A percentile compares a stretch with the other conserved stretches of the same genome.
Conservation (phyloP, 169 alveolate genomes). For the Eimeria praecox region DNA sequence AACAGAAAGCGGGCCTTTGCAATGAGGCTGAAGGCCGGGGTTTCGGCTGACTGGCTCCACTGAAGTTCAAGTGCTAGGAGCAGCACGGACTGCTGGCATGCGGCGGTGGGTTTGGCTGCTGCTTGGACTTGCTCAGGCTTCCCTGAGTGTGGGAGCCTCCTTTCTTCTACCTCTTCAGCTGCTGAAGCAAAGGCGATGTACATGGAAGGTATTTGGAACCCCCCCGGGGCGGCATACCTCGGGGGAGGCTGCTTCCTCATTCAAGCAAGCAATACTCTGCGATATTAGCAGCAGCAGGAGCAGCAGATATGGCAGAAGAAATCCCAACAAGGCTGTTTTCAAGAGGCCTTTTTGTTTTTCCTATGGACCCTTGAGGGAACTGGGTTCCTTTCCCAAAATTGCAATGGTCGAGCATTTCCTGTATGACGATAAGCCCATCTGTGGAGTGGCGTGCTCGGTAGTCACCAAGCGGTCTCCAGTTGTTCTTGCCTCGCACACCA, state of each 20-base stretch:
- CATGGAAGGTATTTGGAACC: neutral
- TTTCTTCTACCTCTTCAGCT: neutral
- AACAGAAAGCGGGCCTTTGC: neutral
- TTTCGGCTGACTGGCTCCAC: neutral
- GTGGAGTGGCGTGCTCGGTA: neutral
- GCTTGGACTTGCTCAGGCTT: slow-evolving; percentile 25
- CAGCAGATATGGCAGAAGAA: neutral
- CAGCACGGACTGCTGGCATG: neutral
- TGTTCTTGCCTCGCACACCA: neutral
- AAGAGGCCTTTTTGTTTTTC: neutral
- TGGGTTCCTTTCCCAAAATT: neutral
- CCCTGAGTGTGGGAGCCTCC: slow-evolving; percentile 28
- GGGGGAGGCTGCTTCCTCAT: neutral
- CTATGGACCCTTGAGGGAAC: neutral
- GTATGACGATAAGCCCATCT: neutral
- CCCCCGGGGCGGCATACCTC: neutral
- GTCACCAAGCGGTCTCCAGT: neutral
- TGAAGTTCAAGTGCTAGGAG: neutral
- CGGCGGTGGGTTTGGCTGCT: slow-evolving; percentile 27
- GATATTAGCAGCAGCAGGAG: neutral
- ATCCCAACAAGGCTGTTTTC: too few relatives aligned
- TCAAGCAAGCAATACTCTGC: neutral
- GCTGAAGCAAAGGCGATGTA: neutral
- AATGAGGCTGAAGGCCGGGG: neutral
- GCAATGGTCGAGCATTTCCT: neutral